Percentiles rank a stretch among this genome's conserved stretches.
Conservation (phyloP, 805 yeast species). For the Helenozyma baotianmanensis region DNA sequence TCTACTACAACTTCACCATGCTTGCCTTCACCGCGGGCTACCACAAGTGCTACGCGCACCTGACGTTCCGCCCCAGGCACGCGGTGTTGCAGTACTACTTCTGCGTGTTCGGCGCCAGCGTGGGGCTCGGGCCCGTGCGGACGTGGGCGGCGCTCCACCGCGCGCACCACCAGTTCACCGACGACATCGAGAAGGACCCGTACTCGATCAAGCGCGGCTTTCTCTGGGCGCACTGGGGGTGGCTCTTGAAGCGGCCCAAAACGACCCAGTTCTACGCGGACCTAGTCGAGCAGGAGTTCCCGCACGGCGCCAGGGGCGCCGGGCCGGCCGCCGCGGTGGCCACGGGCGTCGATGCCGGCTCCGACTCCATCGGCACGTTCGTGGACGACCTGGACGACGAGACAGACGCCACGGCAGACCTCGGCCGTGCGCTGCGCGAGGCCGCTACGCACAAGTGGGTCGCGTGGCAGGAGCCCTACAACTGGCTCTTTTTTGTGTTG, state of each 20-base stretch:
- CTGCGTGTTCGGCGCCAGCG: slow-evolving; percentile 62
- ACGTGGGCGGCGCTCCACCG: slow-evolving; percentile 84
- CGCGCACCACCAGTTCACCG: slow-evolving; percentile 83
- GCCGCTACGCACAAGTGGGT: slow-evolving; percentile 20
- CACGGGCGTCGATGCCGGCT: no score
- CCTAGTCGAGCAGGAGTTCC: slow-evolving; percentile 35
- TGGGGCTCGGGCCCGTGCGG: slow-evolving; percentile 70
- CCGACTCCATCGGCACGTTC: no score
- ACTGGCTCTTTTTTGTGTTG: slow-evolving; percentile 23
- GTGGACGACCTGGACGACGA: no score
- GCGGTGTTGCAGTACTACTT: slow-evolving; percentile 43
- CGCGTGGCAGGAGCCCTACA: slow-evolving; percentile 32
- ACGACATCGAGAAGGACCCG: slow-evolving; percentile 85
- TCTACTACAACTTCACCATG: slow-evolving; percentile 33
- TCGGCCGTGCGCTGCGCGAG: slow-evolving; percentile 4
- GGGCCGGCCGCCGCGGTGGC: no score
- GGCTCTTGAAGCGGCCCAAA: slow-evolving; percentile 68
- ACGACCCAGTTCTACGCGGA: slow-evolving; percentile 26
- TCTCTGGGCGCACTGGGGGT: slow-evolving; percentile 81
- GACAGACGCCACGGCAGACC: slow-evolving; percentile 1
- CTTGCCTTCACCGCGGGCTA: slow-evolving; percentile 40
- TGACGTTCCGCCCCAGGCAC: slow-evolving; percentile 27
- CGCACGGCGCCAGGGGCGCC: slow-evolving; percentile 6
- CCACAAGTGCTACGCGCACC: slow-evolving; percentile 41
- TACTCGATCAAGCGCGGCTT: slow-evolving; percentile 79